Base-by-base conservation (phyloP, 345 rosid genomes). In the Corymbia maculata region DNA sequence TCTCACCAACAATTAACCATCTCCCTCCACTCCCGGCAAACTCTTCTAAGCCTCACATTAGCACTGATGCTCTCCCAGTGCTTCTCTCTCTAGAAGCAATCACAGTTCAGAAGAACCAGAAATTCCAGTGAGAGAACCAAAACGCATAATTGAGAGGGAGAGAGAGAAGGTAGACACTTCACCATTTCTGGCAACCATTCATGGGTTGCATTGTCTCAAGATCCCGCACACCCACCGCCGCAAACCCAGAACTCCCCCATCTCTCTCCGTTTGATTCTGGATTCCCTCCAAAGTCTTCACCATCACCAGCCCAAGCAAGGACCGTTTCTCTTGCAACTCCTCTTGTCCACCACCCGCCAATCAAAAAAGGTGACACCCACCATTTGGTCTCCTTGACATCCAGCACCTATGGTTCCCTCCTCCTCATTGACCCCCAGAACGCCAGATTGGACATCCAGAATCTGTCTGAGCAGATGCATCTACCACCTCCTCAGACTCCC, bases 341-440 rank as follows among this genome's bases (percentile, higher is more conserved):
- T 36, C 88, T 96, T 47, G 96, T 97, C 88, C 99, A 97, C 86
- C 99, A 97, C 88, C 99, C 95, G 14, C 99, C 99, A 28, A 92
- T 94, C 52, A 91, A 90, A 86, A 95, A 96, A 91, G 99, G 99
- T 87, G 99, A 96, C 64, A 93, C 96, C 82, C 95, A 95, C 84
- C 99, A 97, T 89, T 95, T 97, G 64, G 99, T 97, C 36, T 95
- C 97, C 4, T 92, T 97, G 87, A 97, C 96, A 2, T 95, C 99
- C 61, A 93, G 97, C 66, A 95, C 98, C 4, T 97, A 97, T 86
- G 99, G 99, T 88, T 97, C 99, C 70, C 95, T 95, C 86, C 92
- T 92, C 89, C 90, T 92, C 90, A 79, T 93, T 79, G 94, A 95
- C 61, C 93, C 87, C 88, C 61, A 80, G 88, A 86, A 51, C 42